Percentiles rank a stretch among this genome's conserved stretches.
Conservation (phyloP, 2,329 filamentous ascomycete genomes). For the Talaromyces sp. region DNA sequence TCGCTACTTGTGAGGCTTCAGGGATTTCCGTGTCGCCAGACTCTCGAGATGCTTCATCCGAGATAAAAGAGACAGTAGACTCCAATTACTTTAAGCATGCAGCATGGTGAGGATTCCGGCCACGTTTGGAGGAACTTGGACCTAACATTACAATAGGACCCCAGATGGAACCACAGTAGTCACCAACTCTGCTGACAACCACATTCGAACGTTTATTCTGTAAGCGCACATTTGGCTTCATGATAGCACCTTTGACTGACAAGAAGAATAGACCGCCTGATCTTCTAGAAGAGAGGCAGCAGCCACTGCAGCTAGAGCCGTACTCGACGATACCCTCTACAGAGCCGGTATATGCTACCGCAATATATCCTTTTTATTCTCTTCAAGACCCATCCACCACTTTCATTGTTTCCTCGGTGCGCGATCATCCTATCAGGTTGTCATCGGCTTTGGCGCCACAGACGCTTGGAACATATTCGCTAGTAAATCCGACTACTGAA, state of each 20-base stretch:
- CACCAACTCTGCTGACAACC: slow-evolving; percentile 46
- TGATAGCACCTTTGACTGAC: not conserved
- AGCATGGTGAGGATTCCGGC: slow-evolving; percentile 32
- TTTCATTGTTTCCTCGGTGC: slow-evolving; percentile 46
- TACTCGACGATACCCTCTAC: slow-evolving; percentile 42
- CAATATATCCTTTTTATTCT: slow-evolving; percentile 50
- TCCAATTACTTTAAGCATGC: slow-evolving; percentile 41
- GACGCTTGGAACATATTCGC: slow-evolving; percentile 48
- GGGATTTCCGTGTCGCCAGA: not conserved
- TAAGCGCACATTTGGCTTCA: slow-evolving; percentile 23
- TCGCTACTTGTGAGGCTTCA: slow-evolving; percentile 4
- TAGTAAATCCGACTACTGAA: slow-evolving; percentile 52
- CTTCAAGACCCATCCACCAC: slow-evolving; percentile 45
- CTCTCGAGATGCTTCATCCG: not conserved
- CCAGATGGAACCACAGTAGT: slow-evolving; percentile 54
- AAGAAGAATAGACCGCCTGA: slow-evolving; percentile 37
- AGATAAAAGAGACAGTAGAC: not conserved
- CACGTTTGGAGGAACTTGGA: not conserved
- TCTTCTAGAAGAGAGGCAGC: slow-evolving; percentile 36
- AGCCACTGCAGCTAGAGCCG: slow-evolving; percentile 34
- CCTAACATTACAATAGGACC: slow-evolving; percentile 29
- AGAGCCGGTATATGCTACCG: slow-evolving; percentile 49
- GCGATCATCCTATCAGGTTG: slow-evolving; percentile 52
- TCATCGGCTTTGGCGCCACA: slow-evolving; percentile 48
- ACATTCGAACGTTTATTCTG: slow-evolving; percentile 50